Evolutionary conservation across 2,329 filamentous ascomycete species (phyloP).

Genomic region (Colletotrichum chlorophyti): DNA sequence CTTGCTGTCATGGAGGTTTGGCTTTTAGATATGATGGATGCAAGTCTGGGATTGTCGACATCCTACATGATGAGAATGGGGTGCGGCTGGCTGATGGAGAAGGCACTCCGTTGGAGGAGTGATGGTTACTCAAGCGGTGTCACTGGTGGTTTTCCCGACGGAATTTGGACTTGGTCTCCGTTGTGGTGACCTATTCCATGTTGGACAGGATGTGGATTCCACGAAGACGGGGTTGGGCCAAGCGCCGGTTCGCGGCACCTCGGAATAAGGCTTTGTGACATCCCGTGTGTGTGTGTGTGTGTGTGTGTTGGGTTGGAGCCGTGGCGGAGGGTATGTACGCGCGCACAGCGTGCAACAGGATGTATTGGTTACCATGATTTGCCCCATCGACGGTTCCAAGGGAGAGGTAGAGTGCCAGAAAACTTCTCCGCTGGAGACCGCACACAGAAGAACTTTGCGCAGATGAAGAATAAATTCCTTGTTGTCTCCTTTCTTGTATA

Average conservation of each 20-base stretch:
- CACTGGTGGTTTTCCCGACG: slow-evolving; percentile 1
- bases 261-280: background rate
- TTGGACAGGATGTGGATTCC: background rate
- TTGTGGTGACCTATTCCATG: slow-evolving; percentile 13
- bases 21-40: slow-evolving; percentile 3
- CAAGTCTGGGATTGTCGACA: slow-evolving; percentile 8
- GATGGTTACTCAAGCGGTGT: slow-evolving; percentile 2
- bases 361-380: too few species aligned
- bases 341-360: too few species aligned
- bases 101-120: slow-evolving; percentile 4
- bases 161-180: slow-evolving; percentile 12
- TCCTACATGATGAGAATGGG: slow-evolving; percentile 9
- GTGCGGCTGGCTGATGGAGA: slow-evolving; percentile 13
- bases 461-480: too few species aligned
- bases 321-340: too few species aligned
- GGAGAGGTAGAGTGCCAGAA: too few species aligned
- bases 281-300: too few species aligned
- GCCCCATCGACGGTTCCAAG: too few species aligned
- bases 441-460: too few species aligned
- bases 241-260: slow-evolving; percentile 14
- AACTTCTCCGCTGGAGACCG: too few species aligned
- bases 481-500: too few species aligned
- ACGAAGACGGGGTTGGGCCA: slow-evolving; percentile 10
- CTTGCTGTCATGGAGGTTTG: background rate
- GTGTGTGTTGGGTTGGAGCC: too few species aligned